Evolutionary conservation across 352 stramenopile genomes (phyloP), one percentile per base, ranked within the genome.

Genomic region (Elongisporangium senticosum): DNA sequence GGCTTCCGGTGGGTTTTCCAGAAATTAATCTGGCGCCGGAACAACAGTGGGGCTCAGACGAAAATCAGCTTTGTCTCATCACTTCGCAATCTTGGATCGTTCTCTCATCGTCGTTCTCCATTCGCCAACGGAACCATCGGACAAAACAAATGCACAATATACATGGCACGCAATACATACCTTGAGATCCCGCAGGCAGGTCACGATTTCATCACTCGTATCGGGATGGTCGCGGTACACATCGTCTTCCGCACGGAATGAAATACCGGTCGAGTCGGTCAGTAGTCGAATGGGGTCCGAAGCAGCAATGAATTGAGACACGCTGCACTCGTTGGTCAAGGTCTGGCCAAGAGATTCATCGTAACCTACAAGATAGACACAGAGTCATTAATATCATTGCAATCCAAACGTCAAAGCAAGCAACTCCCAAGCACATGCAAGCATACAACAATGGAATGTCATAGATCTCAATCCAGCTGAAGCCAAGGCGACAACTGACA

Each of bases 211-310:
- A 7, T 90, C 68, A 0, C 63, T 89, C 0, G 93, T 98, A 8
- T 73, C 57, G 3, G 77, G 74, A 65, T 95, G 87, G 0, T 92
- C 77, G 0, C 74, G 79, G 60, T 91, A 96, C n/a, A 93, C 78
- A 39, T 91, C 77, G 37, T 93, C 86, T 39, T 86, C 72, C 0
- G 78, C 75, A 13, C 88, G 55, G 71, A 99, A 99, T 0, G 79
- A 77, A 19, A 99, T 88, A 17, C 95, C 88, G 0, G 95, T 99
- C 37, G 89, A 92, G 53, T 98, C 89, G 3, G 91, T 98, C 13
- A 99, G 63, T 21, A 99, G 73, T 48, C 96, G 88, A 55, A 99
- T 97, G 5, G 98, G 96, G 61, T 99, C 96, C 22, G 91, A 86
- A 0, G 71, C 76, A 23, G 92, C 82, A 3, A 97, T 68, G 53